These are phyloP conservation scores for Leccinum subgranulosum DNA, from an alignment of 768 basidiomycete genomes.

Conservation along the genomic window DNA sequence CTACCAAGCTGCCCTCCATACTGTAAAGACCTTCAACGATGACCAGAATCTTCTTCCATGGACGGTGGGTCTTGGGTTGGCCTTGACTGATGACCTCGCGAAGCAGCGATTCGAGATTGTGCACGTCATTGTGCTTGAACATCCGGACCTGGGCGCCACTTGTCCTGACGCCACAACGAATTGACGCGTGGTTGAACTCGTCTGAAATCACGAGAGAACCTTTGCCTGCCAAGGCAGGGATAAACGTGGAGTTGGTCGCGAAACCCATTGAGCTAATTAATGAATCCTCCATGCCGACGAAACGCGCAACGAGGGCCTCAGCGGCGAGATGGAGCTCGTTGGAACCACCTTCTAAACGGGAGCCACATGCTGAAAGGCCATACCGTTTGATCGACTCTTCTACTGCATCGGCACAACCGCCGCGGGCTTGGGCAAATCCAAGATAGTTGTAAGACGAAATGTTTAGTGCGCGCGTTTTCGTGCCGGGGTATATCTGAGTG, in stretches of 20 bases:
- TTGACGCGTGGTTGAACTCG: slow-evolving; percentile 94
- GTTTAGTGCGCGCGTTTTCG: slow-evolving; percentile 85
- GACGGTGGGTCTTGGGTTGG: slow-evolving; percentile 95
- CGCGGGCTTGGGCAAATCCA: slow-evolving; percentile 91
- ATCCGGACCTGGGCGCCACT: slow-evolving; percentile 86
- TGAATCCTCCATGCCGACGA: slow-evolving; percentile 87
- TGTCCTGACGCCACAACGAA: slow-evolving; percentile 87
- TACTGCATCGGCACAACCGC: slow-evolving; percentile 93
- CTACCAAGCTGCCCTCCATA: slow-evolving; percentile 96
- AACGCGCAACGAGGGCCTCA: slow-evolving; percentile 86
- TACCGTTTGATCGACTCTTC: slow-evolving; percentile 80
- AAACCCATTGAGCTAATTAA: slow-evolving; percentile 96
- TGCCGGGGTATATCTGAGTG: slow-evolving; percentile 74
- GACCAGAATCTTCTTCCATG: slow-evolving; percentile 97
- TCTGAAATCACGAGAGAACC: slow-evolving; percentile 96
- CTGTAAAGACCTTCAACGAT: slow-evolving; percentile 95
- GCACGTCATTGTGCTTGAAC: slow-evolving; percentile 98
- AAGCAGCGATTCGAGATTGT: slow-evolving; percentile 72
- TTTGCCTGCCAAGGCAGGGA: slow-evolving; percentile 87
- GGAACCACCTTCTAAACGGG: slow-evolving; percentile 82
- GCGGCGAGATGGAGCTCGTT: slow-evolving; percentile 76
- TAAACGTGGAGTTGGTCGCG: slow-evolving; percentile 89
- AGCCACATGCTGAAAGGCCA: slow-evolving; percentile 73
- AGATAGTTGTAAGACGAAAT: slow-evolving; percentile 99
- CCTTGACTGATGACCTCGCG: slow-evolving; percentile 95